Conservation (phyloP, 257 asterid species). For the Solanum megistacrolobum region DNA sequence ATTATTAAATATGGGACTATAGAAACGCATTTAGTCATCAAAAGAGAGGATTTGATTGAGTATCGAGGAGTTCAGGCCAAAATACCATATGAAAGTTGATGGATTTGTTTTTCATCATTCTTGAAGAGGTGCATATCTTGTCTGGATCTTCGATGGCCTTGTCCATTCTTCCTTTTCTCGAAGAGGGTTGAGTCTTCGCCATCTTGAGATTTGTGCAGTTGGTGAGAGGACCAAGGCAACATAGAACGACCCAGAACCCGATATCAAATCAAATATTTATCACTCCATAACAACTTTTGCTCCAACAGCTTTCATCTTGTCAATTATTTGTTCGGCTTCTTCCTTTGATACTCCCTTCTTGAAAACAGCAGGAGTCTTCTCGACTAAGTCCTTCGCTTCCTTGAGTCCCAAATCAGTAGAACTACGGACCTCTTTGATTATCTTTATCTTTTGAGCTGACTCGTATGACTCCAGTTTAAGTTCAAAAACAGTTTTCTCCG, state of each 20-base stretch:
- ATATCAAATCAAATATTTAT: neutral
- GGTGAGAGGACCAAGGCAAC: neutral
- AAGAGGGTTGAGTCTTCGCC: neutral
- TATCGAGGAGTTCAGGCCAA: neutral
- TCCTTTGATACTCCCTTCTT: slow-evolving; percentile 35
- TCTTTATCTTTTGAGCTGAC: slow-evolving; percentile 62
- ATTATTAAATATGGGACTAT: neutral
- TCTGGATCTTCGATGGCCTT: neutral
- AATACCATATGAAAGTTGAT: neutral
- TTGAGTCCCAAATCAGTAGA: slow-evolving; percentile 35
- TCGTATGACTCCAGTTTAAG: slow-evolving; percentile 64
- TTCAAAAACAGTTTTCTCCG: slow-evolving; percentile 66
- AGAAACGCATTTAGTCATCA: neutral
- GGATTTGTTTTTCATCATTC: neutral
- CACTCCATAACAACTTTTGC: slow-evolving; percentile 32
- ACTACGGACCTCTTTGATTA: slow-evolving; percentile 41
- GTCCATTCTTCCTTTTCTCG: neutral
- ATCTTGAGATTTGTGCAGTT: neutral
- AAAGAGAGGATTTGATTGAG: neutral
- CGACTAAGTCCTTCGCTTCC: slow-evolving; percentile 36
- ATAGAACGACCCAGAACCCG: neutral
- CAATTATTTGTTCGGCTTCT: slow-evolving; percentile 30
- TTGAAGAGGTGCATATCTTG: neutral
- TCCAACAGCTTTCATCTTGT: slow-evolving; percentile 36
- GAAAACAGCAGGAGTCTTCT: slow-evolving; percentile 29